A percentile compares a stretch with the other conserved stretches of the same genome.
Evolutionary conservation across 768 basidiomycete species (phyloP).

Genomic region (Boletus patriciae): DNA sequence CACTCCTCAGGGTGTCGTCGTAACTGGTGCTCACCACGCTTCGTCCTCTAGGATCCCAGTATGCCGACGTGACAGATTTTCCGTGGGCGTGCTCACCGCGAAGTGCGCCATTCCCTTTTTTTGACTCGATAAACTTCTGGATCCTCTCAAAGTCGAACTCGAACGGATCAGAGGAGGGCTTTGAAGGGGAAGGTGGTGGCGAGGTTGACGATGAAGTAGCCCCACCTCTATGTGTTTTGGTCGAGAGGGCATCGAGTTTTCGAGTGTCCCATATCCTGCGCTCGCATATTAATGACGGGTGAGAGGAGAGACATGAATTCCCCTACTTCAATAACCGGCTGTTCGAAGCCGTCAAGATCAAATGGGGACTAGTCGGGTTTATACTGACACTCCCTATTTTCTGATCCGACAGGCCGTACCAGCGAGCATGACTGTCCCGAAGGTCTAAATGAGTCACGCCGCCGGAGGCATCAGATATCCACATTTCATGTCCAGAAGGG

Average conservation of each 20-base stretch:
- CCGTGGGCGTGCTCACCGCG: conserved; percentile 68
- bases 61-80: conserved; percentile 79
- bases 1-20: conserved; percentile 73
- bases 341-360: conserved; percentile 76
- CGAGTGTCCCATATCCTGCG: conserved; percentile 78
- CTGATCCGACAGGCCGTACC: conserved; percentile 65
- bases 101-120: conserved; percentile 52
- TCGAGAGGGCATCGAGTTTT: conserved; percentile 51
- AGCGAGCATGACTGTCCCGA: conserved; percentile 56
- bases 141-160: conserved; percentile 45
- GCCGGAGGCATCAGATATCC: conserved; percentile 75
- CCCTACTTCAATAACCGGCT: conserved; percentile 66
- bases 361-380: conserved; percentile 66
- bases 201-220: conserved; percentile 27
- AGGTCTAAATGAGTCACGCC: conserved; percentile 77
- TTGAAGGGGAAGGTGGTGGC: conserved; percentile 24
- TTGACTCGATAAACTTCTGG: conserved; percentile 49
- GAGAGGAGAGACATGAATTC: background rate
- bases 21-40: conserved; percentile 83
- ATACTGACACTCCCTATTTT: conserved; percentile 82
- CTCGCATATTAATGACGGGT: background rate
- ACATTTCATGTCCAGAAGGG: conserved; percentile 73
- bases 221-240: conserved; percentile 16
- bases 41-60: conserved; percentile 82
- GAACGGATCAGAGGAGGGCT: conserved; percentile 14